Conservation (phyloP, 2,329 filamentous ascomycete species). For the Fusarium chaquense region DNA sequence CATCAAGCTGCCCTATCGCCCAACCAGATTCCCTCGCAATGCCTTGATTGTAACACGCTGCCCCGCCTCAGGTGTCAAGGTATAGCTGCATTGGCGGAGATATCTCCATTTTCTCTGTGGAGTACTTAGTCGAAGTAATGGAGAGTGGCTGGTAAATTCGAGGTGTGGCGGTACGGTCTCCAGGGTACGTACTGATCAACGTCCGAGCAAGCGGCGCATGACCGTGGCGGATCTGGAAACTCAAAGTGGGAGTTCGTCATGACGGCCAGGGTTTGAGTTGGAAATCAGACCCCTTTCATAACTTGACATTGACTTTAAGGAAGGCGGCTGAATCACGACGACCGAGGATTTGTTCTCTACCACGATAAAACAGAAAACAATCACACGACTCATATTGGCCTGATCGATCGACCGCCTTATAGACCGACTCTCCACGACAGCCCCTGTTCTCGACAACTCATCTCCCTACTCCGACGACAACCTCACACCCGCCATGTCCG, state of each 20-base stretch:
- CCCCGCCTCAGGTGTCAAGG: constrained; percentile 26
- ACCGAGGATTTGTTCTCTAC: neutral
- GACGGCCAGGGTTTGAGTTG: constrained; percentile 17
- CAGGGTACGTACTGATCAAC: constrained; percentile 27
- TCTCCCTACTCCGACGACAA: neutral
- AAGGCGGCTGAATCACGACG: neutral
- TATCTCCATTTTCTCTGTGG: constrained; percentile 8
- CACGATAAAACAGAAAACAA: constrained; percentile 1
- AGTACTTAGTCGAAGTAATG: neutral
- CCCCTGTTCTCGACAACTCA: constrained; percentile 15
- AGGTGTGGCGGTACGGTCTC: constrained; percentile 29
- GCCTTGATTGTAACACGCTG: constrained; percentile 7
- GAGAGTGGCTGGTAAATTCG: constrained; percentile 9
- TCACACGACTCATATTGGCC: neutral
- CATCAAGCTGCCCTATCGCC: constrained; percentile 27
- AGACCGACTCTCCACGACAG: neutral
- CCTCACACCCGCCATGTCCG: constrained; percentile 68
- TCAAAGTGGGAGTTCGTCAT: constrained; percentile 30
- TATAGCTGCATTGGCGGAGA: constrained; percentile 14
- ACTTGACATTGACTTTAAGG: constrained; percentile 13
- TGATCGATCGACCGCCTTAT: neutral
- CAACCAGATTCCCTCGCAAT: constrained; percentile 21
- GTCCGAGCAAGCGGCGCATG: constrained; percentile 5
- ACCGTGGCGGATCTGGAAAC: constrained; percentile 30
- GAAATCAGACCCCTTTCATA: constrained; percentile 38